phyloP scores from a whole-genome alignment of 148 eudicot genomes.

The Cornus suecica region DNA sequence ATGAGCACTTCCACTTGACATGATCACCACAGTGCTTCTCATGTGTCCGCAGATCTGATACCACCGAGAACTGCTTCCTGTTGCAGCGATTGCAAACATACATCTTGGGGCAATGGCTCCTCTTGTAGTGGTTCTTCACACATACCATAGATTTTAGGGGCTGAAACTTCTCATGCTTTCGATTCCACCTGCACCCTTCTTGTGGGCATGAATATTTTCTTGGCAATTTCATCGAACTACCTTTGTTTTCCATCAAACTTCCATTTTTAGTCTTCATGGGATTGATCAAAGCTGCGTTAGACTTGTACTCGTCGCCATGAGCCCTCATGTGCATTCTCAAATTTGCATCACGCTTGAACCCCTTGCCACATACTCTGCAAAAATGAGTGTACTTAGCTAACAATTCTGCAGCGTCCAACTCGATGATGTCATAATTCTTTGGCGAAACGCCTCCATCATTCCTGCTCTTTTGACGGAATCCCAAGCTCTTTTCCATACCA shows the following conservation, averaged over 20 bases:
- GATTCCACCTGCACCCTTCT: constrained; percentile 82
- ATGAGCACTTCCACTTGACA: constrained; percentile 76
- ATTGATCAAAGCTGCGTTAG: constrained; percentile 60
- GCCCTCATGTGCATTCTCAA: constrained; percentile 96
- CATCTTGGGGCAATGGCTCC: constrained; percentile 93
- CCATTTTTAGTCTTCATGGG: constrained; percentile 36
- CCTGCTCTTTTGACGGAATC: background rate
- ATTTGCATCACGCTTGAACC: constrained; percentile 88
- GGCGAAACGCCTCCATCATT: background rate
- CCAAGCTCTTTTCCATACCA: background rate
- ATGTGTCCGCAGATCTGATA: constrained; percentile 78
- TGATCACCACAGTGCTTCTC: constrained; percentile 89
- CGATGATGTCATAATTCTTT: constrained; percentile 46
- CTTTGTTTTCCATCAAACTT: background rate
- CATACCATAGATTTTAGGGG: constrained; percentile 87
- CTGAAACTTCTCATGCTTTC: constrained; percentile 70
- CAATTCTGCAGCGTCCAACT: constrained; percentile 57
- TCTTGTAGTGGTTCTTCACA: constrained; percentile 87
- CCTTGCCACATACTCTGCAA: constrained; percentile 81
- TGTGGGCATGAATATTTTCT: constrained; percentile 87
- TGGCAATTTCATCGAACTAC: background rate
- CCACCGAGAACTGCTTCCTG: constrained; percentile 67
- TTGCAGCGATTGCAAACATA: constrained; percentile 75
- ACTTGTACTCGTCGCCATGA: constrained; percentile 88
- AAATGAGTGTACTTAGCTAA: constrained; percentile 83